Conservation (phyloP, 139 green algal genomes). For the Asterochloris sp. region DNA sequence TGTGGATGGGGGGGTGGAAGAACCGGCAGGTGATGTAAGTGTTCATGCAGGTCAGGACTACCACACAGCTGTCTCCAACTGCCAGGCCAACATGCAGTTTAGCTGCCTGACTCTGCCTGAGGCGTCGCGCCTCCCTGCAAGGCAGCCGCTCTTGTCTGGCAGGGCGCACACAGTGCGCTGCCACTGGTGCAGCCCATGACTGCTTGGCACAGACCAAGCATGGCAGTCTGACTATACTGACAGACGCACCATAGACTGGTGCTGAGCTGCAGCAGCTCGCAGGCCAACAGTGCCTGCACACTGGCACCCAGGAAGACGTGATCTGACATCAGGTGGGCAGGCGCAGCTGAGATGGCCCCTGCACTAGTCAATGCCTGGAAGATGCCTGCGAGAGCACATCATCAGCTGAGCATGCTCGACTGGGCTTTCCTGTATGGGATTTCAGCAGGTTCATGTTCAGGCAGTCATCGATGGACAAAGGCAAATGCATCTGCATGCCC, state of each 20-base stretch:
- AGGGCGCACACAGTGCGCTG: background rate
- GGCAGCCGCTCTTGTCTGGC: background rate
- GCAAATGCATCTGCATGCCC: background rate
- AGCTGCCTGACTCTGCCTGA: background rate
- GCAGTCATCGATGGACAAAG: background rate
- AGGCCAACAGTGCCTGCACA: constrained; percentile 17
- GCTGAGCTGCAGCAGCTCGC: constrained; percentile 5
- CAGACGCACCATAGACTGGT: background rate
- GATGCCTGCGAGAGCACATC: constrained; percentile 5
- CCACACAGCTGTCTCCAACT: too few species aligned
- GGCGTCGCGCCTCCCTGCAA: background rate
- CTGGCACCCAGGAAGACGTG: constrained; percentile 30
- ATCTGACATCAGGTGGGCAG: constrained; percentile 28
- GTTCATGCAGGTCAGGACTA: background rate
- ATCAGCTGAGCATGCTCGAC: background rate
- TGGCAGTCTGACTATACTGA: background rate
- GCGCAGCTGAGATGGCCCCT: constrained; percentile 19
- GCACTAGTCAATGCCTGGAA: constrained; percentile 2
- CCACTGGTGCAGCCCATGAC: background rate
- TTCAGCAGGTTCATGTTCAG: background rate
- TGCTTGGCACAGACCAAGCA: background rate
- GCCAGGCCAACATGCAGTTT: background rate
- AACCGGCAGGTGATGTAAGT: constrained; percentile 22
- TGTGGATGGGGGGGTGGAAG: constrained; percentile 17
- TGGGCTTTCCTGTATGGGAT: background rate